Percentiles rank a stretch among this genome's conserved stretches.
Conservation (phyloP, 208 protist species). For the Angomonas deanei region DNA sequence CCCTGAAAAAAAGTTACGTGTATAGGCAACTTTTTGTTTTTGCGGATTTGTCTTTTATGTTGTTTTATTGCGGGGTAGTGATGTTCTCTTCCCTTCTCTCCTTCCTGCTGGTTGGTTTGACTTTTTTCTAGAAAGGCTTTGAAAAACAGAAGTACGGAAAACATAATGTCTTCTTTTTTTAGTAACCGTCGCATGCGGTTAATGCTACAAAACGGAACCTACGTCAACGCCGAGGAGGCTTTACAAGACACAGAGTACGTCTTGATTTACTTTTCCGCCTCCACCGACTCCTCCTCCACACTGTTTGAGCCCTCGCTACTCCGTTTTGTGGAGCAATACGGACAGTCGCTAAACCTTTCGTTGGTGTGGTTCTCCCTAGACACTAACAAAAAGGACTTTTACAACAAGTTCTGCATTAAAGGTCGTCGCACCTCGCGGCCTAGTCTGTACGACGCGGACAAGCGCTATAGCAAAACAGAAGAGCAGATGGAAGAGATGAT, state of each 20-base stretch:
- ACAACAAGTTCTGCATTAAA: not conserved
- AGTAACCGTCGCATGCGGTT: constrained; percentile 10
- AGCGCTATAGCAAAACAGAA: not conserved
- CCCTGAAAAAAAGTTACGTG: too few species aligned
- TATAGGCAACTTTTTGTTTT: too few species aligned
- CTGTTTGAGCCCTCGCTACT: constrained; percentile 38
- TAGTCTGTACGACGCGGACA: not conserved
- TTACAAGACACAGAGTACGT: constrained; percentile 20
- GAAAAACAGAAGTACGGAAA: too few species aligned
- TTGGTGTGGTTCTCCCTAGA: constrained; percentile 41
- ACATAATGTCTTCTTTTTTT: too few species aligned
- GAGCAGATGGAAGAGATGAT: not conserved
- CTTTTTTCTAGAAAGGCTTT: too few species aligned
- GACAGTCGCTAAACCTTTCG: constrained; percentile 19
- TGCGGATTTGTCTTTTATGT: too few species aligned
- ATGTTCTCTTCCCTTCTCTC: too few species aligned
- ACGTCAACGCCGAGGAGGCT: constrained; percentile 3
- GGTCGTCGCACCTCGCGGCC: too few species aligned
- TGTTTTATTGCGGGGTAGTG: too few species aligned
- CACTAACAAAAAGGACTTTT: constrained; percentile 10
- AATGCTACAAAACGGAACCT: constrained; percentile 12
- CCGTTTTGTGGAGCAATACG: constrained; percentile 15
- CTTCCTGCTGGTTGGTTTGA: too few species aligned
- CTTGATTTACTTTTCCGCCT: constrained; percentile 39
- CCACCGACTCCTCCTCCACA: constrained; percentile 42